Conservation (phyloP, 176 grass and related monocot genomes). For the Triticum turgidum region DNA sequence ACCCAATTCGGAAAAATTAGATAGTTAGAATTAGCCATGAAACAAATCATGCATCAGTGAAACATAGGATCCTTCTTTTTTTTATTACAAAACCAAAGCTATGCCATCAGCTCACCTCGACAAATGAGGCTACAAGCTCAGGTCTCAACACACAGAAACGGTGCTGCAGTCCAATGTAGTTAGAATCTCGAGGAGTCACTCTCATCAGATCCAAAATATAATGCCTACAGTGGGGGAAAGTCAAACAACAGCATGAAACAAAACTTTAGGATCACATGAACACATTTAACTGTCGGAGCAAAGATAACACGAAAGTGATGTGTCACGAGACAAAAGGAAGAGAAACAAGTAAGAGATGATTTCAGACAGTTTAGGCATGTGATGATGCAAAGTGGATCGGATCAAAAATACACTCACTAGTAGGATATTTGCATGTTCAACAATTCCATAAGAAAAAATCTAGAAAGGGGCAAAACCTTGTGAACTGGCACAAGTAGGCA, state of each 20-base stretch:
- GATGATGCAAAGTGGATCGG: not conserved
- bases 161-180: conserved; percentile 82
- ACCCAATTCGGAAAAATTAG: conserved; percentile 17
- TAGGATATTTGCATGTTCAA: conserved; percentile 5
- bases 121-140: conserved; percentile 84
- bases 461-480: not conserved
- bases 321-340: not conserved
- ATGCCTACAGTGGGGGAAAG: conserved; percentile 54
- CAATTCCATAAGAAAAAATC: not conserved
- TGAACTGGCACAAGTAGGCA: not conserved
- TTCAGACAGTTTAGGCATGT: not conserved
- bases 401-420: not conserved
- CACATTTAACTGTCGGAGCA: not conserved
- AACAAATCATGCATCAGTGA: not conserved
- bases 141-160: conserved; percentile 95
- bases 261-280: not conserved
- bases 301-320: not conserved
- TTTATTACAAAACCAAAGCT: not conserved
- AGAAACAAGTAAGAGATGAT: not conserved
- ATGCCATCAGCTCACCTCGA: conserved; percentile 55
- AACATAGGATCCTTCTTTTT: not conserved
- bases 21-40: not conserved
- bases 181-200: conserved; percentile 98
- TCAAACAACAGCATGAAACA: not conserved
- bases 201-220: conserved; percentile 99